Base-by-base conservation (phyloP, 495 filamentous ascomycete species). In the Daldinia concentrica region DNA sequence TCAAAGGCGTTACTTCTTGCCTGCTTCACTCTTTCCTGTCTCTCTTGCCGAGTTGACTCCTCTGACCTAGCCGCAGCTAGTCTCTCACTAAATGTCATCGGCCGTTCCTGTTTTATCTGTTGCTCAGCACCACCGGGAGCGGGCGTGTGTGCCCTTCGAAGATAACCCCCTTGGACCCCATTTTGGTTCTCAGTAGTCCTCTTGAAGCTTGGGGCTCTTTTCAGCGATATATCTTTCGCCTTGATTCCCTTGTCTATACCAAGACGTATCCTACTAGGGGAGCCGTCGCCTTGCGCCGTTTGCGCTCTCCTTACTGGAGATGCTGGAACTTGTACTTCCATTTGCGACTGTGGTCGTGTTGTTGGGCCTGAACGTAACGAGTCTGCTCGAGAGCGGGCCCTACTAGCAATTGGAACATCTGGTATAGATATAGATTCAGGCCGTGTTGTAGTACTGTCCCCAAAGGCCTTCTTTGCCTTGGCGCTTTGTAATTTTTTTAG, bases 161-260 rank as follows among this genome's bases (percentile, higher is more conserved):
- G 66, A 67, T 82, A 85, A 3, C 79, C 79, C 7, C 80, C 81
- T 19, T 75, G 75, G 51, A 70, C 60, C 7, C 65, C 64, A 37
- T 64, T 72, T 17, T 62, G 68, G 11, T 73, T 72, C 11, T 82
- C 78, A n/a, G 72, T 57, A 22, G 66, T 22, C 45, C 71, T 83
- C 51, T 75, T 80, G 51, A 78, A 71, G 70, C 79, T 83, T 63
- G 91, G 87, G 0, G 93, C 90, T 67, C 93, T 85, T 75, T 91
- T 93, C 30, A 99, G 79, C 4, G 95, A 98, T 41, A 99, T 86
- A 75, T 97, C 93, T 41, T 86, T 87, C 6, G 91, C 94, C 67
- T 85, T 91, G 43, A 93, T 83, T 1, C 93, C 93, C 76, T 95
- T 96, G 76, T 97, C 94, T 51, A 99, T 96, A 2, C 96, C 95